Base-by-base conservation (phyloP, 768 basidiomycete species). In the Phylloporus scabripes region DNA sequence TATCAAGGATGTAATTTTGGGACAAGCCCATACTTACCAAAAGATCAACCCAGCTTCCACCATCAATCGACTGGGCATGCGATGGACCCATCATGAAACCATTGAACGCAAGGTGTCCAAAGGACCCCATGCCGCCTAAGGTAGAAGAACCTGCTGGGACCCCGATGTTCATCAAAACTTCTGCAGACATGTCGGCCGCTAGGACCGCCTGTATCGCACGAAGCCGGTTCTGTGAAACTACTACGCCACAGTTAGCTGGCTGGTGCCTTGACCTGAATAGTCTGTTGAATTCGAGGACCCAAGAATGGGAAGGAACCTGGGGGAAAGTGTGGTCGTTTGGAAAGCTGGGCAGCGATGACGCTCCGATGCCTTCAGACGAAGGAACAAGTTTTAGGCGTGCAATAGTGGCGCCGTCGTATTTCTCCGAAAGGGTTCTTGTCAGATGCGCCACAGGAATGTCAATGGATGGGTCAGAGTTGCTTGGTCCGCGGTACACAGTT, bases 201-300 rank as follows among this genome's bases (percentile, higher is more conserved):
- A 33, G 77, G 75, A 60, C 83, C 77, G 36, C 85, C 55, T 87
- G 86, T 46, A 91, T 83, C 36, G 84, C 85, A 49, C 78, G 76
- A 33, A 90, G 79, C 41, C 84, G 76, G 17, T 77, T 76, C 64
- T 89, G 87, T 53, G 79, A 83, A 72, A 89, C 77, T 12, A 89
- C 79, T 38, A 90, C 62, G 18, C 88, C 87, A 37, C 59, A 62
- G 29, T 59, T 59, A 41, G 74, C 68, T 0, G 77, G 77, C 18
- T 73, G 72, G 41, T 73, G 68, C 33, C 54, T 54, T n/a, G 46
- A 51, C 20, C 33, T 53, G 21, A 57, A 46, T 12, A 62, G 50
- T n/a, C 50, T 46, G 1, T 85, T 86, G 58, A 91, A 89, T 60
- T 88, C 85, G 20, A 91, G 75, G 11, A 82, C 70, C 85, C 88